These are phyloP conservation scores for Monilinia polystroma DNA, from an alignment of 2,329 filamentous ascomycete genomes.

Conservation along the genomic window DNA sequence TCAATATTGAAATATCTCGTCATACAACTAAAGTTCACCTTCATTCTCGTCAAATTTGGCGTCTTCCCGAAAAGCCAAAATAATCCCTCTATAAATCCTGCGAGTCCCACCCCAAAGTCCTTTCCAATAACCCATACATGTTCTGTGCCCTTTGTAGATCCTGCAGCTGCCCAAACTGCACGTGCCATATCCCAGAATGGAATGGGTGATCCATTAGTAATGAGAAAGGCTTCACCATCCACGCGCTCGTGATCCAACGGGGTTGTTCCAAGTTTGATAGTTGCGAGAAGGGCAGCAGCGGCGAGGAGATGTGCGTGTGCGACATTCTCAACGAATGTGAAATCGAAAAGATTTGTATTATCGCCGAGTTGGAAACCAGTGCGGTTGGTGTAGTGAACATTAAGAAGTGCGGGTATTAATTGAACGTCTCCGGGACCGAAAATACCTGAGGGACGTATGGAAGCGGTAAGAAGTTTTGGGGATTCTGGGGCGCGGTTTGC, in stretches of 20 bases:
- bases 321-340: slow-evolving; percentile 67
- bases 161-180: slow-evolving; percentile 64
- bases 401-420: slow-evolving; percentile 69
- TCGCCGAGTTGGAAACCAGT: slow-evolving; percentile 78
- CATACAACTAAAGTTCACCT: slow-evolving; percentile 66
- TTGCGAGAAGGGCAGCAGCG: slow-evolving; percentile 50
- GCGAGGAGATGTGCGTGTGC: slow-evolving; percentile 83
- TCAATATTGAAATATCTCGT: slow-evolving; percentile 74
- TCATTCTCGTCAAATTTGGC: slow-evolving; percentile 49
- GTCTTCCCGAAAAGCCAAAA: slow-evolving; percentile 51
- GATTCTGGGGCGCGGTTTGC: slow-evolving; percentile 61
- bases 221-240: slow-evolving; percentile 84
- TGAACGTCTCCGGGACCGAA: slow-evolving; percentile 87
- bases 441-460: slow-evolving; percentile 84
- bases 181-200: slow-evolving; percentile 90
- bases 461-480: slow-evolving; percentile 66
- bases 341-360: slow-evolving; percentile 69
- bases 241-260: slow-evolving; percentile 72
- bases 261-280: slow-evolving; percentile 44
- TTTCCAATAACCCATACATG: slow-evolving; percentile 56
- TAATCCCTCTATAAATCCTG: slow-evolving; percentile 51
- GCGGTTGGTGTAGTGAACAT: slow-evolving; percentile 65
- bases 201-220: slow-evolving; percentile 81
- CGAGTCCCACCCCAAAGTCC: slow-evolving; percentile 48
- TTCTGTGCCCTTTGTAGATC: slow-evolving; percentile 51